Conservation (phyloP, 1,284 basidiomycete genomes). For the Hypsizygus ulmarius region DNA sequence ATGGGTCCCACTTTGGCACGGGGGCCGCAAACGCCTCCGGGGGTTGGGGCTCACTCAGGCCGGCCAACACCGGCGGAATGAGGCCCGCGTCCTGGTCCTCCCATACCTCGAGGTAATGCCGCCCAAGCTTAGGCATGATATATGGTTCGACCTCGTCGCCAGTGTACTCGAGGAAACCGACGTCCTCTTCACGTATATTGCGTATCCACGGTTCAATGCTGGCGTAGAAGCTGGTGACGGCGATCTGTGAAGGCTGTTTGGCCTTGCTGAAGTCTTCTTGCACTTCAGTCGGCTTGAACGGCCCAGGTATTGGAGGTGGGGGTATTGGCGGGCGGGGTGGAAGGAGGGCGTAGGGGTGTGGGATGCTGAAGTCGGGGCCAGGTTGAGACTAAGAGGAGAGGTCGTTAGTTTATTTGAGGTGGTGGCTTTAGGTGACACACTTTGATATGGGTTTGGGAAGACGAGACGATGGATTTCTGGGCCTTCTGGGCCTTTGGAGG, state of each 20-base stretch:
- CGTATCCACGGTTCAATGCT: constrained; percentile 86
- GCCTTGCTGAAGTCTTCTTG: constrained; percentile 83
- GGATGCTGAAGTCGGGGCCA: constrained; percentile 60
- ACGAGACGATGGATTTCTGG: constrained; percentile 46
- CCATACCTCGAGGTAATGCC: constrained; percentile 89
- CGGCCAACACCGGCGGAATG: constrained; percentile 32
- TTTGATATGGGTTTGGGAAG: constrained; percentile 48
- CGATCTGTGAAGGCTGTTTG: constrained; percentile 69
- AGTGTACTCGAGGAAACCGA: constrained; percentile 86
- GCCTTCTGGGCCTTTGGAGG: constrained; percentile 53
- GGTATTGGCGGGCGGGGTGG: constrained; percentile 65
- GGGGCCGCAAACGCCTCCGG: constrained; percentile 38
- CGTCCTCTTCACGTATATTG: constrained; percentile 84
- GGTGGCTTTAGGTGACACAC: constrained; percentile 29
- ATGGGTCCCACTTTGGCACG: constrained; percentile 69
- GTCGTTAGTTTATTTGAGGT: constrained; percentile 6
- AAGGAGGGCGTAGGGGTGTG: constrained; percentile 49
- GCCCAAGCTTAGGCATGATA: constrained; percentile 82
- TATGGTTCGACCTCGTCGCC: constrained; percentile 86
- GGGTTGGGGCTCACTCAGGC: constrained; percentile 32
- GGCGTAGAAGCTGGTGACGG: constrained; percentile 74
- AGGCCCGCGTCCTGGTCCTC: constrained; percentile 77
- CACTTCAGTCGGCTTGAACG: constrained; percentile 79
- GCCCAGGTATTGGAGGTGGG: constrained; percentile 69
- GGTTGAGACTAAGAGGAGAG: constrained; percentile 31